Conservation (phyloP, 1,284 basidiomycete genomes). For the Apiotrichum mycotoxinovorans region DNA sequence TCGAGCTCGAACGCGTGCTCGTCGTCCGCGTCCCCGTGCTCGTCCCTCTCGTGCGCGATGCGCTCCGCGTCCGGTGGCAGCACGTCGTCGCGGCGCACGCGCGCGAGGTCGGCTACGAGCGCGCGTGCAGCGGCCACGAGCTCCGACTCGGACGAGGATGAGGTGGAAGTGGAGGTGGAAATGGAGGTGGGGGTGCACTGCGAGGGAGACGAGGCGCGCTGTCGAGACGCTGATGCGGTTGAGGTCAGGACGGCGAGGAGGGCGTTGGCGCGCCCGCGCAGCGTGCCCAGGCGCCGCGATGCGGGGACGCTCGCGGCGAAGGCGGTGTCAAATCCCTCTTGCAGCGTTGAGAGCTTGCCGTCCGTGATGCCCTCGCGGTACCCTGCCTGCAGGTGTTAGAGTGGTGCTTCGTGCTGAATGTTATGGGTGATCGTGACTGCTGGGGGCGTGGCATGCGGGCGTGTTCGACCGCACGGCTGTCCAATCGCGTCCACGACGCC, state of each 20-base stretch:
- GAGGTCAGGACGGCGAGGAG: slow-evolving; percentile 33
- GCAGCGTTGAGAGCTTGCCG: slow-evolving; percentile 54
- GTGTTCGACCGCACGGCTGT: no score
- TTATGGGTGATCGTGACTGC: no score
- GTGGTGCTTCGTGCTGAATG: no score
- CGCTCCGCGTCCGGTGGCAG: slow-evolving; percentile 44
- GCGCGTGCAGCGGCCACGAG: slow-evolving; percentile 62
- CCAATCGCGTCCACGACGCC: no score
- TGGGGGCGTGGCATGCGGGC: no score
- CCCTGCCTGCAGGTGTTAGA: slow-evolving; percentile 52
- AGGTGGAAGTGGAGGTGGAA: background rate
- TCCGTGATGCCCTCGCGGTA: slow-evolving; percentile 58
- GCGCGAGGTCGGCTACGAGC: slow-evolving; percentile 51
- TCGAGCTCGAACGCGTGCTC: background rate
- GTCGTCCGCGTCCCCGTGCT: background rate
- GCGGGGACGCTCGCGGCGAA: slow-evolving; percentile 51
- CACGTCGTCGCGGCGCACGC: slow-evolving; percentile 35
- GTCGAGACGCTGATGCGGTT: background rate
- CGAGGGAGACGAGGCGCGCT: background rate
- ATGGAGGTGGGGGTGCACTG: background rate
- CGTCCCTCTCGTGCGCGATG: slow-evolving; percentile 40
- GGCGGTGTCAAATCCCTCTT: slow-evolving; percentile 54
- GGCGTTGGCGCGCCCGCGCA: slow-evolving; percentile 51
- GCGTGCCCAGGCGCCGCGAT: slow-evolving; percentile 49
- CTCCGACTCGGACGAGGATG: slow-evolving; percentile 50